Percentiles rank a stretch among this genome's conserved stretches.
phyloP scores from a whole-genome alignment of 1,284 basidiomycete genomes.

The Rhodotorula sp. region DNA sequence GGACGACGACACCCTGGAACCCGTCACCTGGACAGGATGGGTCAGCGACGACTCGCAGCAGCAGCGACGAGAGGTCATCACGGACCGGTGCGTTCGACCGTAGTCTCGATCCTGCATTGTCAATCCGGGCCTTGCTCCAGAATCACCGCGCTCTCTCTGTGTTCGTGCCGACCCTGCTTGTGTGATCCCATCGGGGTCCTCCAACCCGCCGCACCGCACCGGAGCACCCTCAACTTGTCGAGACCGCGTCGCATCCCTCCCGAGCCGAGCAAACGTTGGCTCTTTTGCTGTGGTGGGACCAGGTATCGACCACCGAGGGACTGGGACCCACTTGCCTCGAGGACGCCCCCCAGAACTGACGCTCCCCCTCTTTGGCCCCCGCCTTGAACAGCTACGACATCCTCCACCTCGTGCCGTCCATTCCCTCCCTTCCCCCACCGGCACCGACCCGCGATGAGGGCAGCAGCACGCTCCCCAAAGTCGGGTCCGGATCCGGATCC shows the following conservation, averaged over 20 bases:
- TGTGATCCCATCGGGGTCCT: too few relatives aligned
- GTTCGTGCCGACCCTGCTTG: too few relatives aligned
- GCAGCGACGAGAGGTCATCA: conserved; percentile 13
- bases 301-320: background rate
- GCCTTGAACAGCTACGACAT: conserved; percentile 32
- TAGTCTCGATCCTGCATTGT: background rate
- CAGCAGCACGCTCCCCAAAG: background rate
- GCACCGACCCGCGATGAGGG: background rate
- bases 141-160: too few relatives aligned
- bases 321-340: background rate
- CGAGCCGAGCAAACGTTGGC: too few relatives aligned
- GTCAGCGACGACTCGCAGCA: conserved; percentile 5
- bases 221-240: background rate
- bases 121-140: too few relatives aligned
- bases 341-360: background rate
- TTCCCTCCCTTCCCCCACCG: conserved; percentile 1
- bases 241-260: too few relatives aligned
- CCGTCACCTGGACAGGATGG: background rate
- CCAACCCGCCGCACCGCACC: background rate
- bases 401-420: conserved; percentile 26
- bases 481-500: too few relatives aligned
- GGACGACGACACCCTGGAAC: background rate
- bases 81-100: conserved; percentile 19
- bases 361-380: background rate
- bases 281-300: too few relatives aligned